phyloP scores from a whole-genome alignment of 768 basidiomycete genomes.

The Suillus luteus region DNA sequence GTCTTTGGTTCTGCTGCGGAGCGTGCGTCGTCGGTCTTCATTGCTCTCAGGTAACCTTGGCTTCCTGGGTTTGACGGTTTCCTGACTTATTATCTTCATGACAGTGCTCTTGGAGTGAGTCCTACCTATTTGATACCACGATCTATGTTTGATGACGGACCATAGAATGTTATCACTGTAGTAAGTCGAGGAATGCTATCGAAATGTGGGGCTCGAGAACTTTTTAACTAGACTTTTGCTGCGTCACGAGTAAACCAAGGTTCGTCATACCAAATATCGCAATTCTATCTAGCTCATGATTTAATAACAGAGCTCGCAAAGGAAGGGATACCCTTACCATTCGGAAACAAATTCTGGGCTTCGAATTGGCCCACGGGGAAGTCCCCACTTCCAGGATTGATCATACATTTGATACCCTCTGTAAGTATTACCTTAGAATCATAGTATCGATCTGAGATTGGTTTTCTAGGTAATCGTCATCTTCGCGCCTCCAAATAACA shows the following conservation, averaged over 20 bases:
- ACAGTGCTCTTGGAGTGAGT: constrained; percentile 40
- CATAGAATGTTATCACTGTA: constrained; percentile 35
- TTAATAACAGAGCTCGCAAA: constrained; percentile 52
- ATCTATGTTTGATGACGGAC: not conserved
- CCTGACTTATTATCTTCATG: not conserved
- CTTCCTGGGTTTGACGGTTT: not conserved
- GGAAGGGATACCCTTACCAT: constrained; percentile 62
- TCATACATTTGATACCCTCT: constrained; percentile 57
- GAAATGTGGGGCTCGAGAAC: not conserved
- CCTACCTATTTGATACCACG: not conserved
- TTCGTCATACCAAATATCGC: constrained; percentile 14
- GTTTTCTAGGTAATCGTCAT: constrained; percentile 54
- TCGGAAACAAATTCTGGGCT: constrained; percentile 61
- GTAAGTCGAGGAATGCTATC: constrained; percentile 19
- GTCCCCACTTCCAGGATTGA: constrained; percentile 56
- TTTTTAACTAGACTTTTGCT: constrained; percentile 46
- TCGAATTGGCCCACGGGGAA: constrained; percentile 63
- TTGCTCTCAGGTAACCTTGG: constrained; percentile 51
- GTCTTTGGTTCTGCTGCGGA: constrained; percentile 57
- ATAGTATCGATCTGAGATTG: constrained; percentile 34
- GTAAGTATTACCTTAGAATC: constrained; percentile 26
- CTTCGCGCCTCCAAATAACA: constrained; percentile 47
- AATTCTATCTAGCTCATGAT: not conserved
- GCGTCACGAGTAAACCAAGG: constrained; percentile 56
- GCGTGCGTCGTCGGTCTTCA: constrained; percentile 56